Conservation (phyloP, 1,284 basidiomycete genomes). For the Leccinum pachyderme region DNA sequence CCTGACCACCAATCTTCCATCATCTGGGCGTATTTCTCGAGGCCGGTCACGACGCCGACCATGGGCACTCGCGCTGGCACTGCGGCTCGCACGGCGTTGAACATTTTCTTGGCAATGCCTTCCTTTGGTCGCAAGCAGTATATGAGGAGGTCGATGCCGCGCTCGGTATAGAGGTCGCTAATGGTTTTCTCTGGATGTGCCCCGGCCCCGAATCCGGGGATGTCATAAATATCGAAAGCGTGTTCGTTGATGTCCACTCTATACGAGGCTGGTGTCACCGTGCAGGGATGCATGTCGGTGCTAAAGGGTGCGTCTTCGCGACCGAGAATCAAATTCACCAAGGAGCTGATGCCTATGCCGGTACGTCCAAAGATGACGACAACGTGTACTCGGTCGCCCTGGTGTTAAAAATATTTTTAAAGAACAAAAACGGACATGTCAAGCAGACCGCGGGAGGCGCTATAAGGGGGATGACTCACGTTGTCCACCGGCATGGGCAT, state of each 20-base stretch:
- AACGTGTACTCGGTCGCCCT: slow-evolving; percentile 33
- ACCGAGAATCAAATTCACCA: slow-evolving; percentile 30
- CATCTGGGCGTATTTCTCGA: slow-evolving; percentile 27
- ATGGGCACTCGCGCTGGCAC: slow-evolving; percentile 34
- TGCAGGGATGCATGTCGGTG: slow-evolving; percentile 33
- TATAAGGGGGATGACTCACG: slow-evolving; percentile 14
- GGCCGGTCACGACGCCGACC: slow-evolving; percentile 30
- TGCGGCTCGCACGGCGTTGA: slow-evolving; percentile 23
- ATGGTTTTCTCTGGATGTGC: slow-evolving; percentile 24
- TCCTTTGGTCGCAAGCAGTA: slow-evolving; percentile 31
- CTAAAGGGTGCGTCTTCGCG: slow-evolving; percentile 34
- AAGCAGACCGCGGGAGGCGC: background rate
- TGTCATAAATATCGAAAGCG: slow-evolving; percentile 32
- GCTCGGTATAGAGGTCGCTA: slow-evolving; percentile 28
- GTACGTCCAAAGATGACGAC: slow-evolving; percentile 33
- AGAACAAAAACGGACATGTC: background rate
- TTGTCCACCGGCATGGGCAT: slow-evolving; percentile 33
- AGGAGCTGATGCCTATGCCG: slow-evolving; percentile 32
- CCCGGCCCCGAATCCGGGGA: slow-evolving; percentile 28
- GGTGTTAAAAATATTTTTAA: background rate
- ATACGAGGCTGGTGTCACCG: slow-evolving; percentile 21
- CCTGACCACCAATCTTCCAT: slow-evolving; percentile 36
- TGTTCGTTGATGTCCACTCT: slow-evolving; percentile 31
- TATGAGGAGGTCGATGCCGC: slow-evolving; percentile 31
- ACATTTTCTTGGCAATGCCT: slow-evolving; percentile 29